Evolutionary conservation across 2,329 filamentous ascomycete species (phyloP), one percentile per base, ranked within the genome.

Genomic region (Botryotinia convoluta): DNA sequence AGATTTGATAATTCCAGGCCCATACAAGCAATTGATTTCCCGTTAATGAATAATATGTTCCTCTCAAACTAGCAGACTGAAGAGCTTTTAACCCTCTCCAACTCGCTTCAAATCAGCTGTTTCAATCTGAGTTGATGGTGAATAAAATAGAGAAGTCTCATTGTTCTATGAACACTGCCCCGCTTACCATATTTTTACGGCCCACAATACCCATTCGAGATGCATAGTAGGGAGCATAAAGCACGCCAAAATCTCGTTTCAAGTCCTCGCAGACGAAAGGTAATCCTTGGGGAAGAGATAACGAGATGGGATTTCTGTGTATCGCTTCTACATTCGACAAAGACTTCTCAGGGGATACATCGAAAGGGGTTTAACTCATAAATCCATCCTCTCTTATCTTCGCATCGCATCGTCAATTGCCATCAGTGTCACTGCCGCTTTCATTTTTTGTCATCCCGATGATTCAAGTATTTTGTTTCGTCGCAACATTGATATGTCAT

Each of bases 291-390:
- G 3, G 14, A 8, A 18, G n/a, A 57, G n/a, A 16, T 8, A 8
- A 3, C 2, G 3, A 32, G 14, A 1, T 29, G 0, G n/a, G n/a
- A 10, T 6, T 51, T n/a, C 48, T 26, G 22, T n/a, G 1, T 1
- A 16, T 14, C 26, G 14, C 12, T 14, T 20, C 16, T 44, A 14
- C 48, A 51, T 51, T n/a, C 26, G 4, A 6, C 51, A 9, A 29
- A 29, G 51, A 18, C n/a, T 57, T 57, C 5, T 57, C 6, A 9
- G 2, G n/a, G n/a, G 3, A 29, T 9, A 18, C 14, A 29, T 57
- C 7, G 3, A 32, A 9, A 57, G 14, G 3, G n/a, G 2, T 18
- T 57, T 4, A 3, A 1, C 0, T 18, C n/a, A 29, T 57, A 18
- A 14, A 18, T 57, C 14, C 6, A 32, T 57, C 51, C 8, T 54